phyloP scores from a whole-genome alignment of 2,329 filamentous ascomycete species.

The Neophaeococcomyces mojaviensis region DNA sequence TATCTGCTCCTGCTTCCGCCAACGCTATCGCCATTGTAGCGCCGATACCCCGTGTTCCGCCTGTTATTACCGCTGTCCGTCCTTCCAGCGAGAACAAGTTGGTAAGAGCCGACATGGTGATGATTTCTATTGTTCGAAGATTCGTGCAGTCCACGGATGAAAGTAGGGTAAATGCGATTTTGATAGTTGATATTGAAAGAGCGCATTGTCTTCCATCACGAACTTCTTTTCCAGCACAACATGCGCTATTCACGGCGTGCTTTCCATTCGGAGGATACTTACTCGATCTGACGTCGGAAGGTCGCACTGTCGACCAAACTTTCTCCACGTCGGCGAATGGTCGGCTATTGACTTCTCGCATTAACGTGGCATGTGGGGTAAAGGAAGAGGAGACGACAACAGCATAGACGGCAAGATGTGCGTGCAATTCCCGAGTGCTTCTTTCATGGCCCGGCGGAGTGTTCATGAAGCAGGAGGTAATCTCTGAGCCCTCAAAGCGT shows the following conservation, averaged over 20 bases:
- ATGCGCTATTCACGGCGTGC: conserved; percentile 5
- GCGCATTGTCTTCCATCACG: not conserved
- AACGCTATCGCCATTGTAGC: conserved; percentile 40
- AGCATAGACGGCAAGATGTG: conserved; percentile 2
- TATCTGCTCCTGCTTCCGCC: conserved; percentile 41
- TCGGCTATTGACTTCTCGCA: not conserved
- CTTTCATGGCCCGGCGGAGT: not conserved
- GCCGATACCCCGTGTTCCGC: conserved; percentile 42
- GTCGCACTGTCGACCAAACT: not conserved
- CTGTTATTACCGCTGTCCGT: conserved; percentile 39
- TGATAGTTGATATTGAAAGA: not conserved
- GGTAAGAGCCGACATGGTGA: not conserved
- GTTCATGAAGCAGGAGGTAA: not conserved
- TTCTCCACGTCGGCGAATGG: conserved; percentile 3
- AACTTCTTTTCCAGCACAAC: not conserved
- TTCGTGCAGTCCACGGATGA: not conserved
- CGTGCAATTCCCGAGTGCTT: not conserved
- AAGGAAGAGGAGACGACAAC: not conserved
- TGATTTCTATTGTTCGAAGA: not conserved
- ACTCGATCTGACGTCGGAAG: not conserved
- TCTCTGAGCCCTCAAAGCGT: not conserved
- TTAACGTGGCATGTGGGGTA: not conserved
- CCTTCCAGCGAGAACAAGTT: conserved; percentile 27
- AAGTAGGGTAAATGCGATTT: not conserved
- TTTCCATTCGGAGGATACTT: conserved; percentile 4